phyloP scores from a whole-genome alignment of 2,329 filamentous ascomycete genomes.

The Emergomyces orientalis region DNA sequence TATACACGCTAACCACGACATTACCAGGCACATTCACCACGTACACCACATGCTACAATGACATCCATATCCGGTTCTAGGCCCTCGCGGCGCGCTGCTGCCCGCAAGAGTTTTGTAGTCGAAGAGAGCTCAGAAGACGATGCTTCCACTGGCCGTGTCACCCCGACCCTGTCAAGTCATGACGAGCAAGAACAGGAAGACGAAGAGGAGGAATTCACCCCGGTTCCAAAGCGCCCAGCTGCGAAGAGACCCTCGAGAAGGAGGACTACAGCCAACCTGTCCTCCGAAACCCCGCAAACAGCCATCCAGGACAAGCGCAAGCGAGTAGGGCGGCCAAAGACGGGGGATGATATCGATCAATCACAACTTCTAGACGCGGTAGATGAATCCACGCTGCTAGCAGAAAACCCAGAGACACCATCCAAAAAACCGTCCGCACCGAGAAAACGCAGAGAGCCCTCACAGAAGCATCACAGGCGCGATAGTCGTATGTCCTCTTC shows the following conservation, averaged over 20 bases:
- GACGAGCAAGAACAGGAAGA: slow-evolving; percentile 48
- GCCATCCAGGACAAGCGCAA: slow-evolving; percentile 23
- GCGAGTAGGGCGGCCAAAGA: slow-evolving; percentile 38
- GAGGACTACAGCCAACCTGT: slow-evolving; percentile 42
- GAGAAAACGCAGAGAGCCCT: slow-evolving; percentile 59
- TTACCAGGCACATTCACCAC: not conserved
- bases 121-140: slow-evolving; percentile 73
- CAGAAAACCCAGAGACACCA: slow-evolving; percentile 45
- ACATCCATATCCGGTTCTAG: slow-evolving; percentile 34
- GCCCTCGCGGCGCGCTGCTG: slow-evolving; percentile 50
- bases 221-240: slow-evolving; percentile 53
- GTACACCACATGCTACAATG: slow-evolving; percentile 22
- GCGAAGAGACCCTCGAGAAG: slow-evolving; percentile 50
- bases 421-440: slow-evolving; percentile 47
- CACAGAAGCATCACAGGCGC: slow-evolving; percentile 21
- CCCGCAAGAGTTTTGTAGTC: slow-evolving; percentile 63
- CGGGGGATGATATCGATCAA: slow-evolving; percentile 15
- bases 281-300: slow-evolving; percentile 36
- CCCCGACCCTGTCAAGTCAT: slow-evolving; percentile 33
- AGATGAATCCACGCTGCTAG: slow-evolving; percentile 49
- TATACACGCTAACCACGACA: not conserved
- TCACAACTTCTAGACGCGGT: slow-evolving; percentile 32
- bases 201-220: slow-evolving; percentile 71
- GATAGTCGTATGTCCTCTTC: slow-evolving; percentile 35
- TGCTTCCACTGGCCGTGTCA: slow-evolving; percentile 41